phyloP scores from a whole-genome alignment of 306 rosid genomes.

The Ceratonia siliqua region DNA sequence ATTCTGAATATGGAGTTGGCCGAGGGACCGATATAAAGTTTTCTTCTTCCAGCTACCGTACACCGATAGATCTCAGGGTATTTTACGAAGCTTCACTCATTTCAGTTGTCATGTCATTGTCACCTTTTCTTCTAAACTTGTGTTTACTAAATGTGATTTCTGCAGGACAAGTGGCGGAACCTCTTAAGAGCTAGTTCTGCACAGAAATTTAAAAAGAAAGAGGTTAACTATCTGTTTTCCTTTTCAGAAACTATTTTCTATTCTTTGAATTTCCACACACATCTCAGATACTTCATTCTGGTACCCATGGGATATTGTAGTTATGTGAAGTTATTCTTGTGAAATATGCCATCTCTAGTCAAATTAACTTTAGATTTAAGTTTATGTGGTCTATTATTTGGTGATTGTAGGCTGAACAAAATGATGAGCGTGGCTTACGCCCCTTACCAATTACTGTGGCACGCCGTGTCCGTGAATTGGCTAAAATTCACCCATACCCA shows the following conservation, averaged over 20 bases:
- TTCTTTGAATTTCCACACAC: not conserved
- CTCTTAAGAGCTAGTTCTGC: constrained; percentile 64
- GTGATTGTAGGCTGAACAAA: constrained; percentile 55
- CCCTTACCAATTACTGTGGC: constrained; percentile 63
- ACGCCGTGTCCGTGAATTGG: constrained; percentile 77
- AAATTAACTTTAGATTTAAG: not conserved
- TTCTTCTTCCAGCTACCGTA: constrained; percentile 69
- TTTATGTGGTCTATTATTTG: constrained; percentile 29
- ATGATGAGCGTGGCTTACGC: constrained; percentile 48
- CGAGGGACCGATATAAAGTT: constrained; percentile 86
- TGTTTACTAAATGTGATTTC: constrained; percentile 25
- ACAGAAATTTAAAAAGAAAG: constrained; percentile 49
- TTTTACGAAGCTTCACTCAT: constrained; percentile 21
- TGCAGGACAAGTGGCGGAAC: constrained; percentile 97
- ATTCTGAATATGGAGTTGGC: constrained; percentile 83
- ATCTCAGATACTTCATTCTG: not conserved
- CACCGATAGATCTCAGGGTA: constrained; percentile 95
- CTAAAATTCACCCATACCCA: constrained; percentile 82
- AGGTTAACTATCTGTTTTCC: constrained; percentile 46
- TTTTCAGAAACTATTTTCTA: constrained; percentile 9
- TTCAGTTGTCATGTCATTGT: not conserved
- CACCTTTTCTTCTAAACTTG: constrained; percentile 18
- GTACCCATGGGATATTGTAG: not conserved
- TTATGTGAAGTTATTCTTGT: not conserved
- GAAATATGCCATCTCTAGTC: constrained; percentile 9